Conservation (phyloP, 345 rosid species). For the Acer negundo region DNA sequence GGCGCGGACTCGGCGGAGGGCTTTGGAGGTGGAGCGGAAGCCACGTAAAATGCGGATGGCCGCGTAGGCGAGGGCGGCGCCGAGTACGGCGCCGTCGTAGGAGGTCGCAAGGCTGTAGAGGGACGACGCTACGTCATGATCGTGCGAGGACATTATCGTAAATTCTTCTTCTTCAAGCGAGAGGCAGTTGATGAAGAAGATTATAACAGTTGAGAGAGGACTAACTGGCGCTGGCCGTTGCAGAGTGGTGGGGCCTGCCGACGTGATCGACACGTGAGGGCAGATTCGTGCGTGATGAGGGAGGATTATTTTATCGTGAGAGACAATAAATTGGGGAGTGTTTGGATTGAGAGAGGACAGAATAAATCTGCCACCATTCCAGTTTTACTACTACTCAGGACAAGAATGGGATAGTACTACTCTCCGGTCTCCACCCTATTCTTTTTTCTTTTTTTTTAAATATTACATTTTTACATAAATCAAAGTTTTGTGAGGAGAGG, state of each 20-base stretch:
- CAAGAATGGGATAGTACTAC: too few relatives aligned
- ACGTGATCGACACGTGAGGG: not conserved
- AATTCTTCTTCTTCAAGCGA: not conserved
- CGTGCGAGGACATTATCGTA: conserved; percentile 61
- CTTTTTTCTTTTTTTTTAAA: too few relatives aligned
- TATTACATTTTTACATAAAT: too few relatives aligned
- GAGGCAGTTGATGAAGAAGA: not conserved
- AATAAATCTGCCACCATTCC: not conserved
- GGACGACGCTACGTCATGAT: conserved; percentile 55
- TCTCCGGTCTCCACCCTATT: too few relatives aligned
- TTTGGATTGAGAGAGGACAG: not conserved
- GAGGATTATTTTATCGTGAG: too few relatives aligned
- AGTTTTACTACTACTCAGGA: too few relatives aligned
- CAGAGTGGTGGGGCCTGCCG: too few relatives aligned
- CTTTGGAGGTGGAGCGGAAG: conserved; percentile 47
- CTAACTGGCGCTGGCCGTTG: not conserved
- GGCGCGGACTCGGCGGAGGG: conserved; percentile 50
- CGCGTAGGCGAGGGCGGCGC: conserved; percentile 63
- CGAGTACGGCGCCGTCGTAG: conserved; percentile 87
- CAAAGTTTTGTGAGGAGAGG: accelerated
- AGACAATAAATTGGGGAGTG: not conserved
- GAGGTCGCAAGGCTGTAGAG: conserved; percentile 69
- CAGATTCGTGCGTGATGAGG: too few relatives aligned
- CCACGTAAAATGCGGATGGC: conserved; percentile 61
- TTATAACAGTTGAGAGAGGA: not conserved